Base-by-base conservation (phyloP, 1,284 basidiomycete genomes). In the Pascua guehoae region DNA sequence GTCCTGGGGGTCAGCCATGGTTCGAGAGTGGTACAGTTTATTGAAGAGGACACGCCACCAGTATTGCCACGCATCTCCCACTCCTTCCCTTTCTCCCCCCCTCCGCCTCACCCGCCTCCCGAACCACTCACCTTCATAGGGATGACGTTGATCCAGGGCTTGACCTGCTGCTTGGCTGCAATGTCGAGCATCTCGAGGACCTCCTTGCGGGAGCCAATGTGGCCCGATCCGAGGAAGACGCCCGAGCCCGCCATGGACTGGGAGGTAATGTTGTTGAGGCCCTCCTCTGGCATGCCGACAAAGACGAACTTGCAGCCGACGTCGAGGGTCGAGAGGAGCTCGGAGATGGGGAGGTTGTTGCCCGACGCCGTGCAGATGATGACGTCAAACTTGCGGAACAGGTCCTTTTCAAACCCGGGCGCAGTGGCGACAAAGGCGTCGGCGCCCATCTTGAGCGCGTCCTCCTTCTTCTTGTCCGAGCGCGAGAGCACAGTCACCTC, bases 401-500 rank as follows among this genome's bases (percentile, higher is more conserved):
- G 75, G 17, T 78, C 67, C 57, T 83, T 74, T 18, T 78, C 75
- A 65, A 83, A 86, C 18, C 79, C 77, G 41, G 57, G 52, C 51
- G 64, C 71, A 44, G 82, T 84, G 41, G 79, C 67, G 40, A 85
- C 75, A 62, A 84, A 81, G 44, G 81, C 65, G 59, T 69, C 69
- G 0, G 85, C 86, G 11, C 86, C 86, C 75, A 88, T 81, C 63
- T 82, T 80, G 66, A 82, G 76, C 39, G 84, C 84, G 65, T 87
- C 86, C n/a, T 81, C 80, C 75, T 83, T 78, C 75, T 88, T 88
- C 63, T 74, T 74, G 32, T 79, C 69, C 41, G 83, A 83, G 67
- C 85, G 85, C n/a, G 85, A 84, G 76, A 88, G 85, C 40, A 82
- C 86, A 48, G 81, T 81, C 9, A 86, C 83, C 53, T 86, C 82